phyloP scores from a whole-genome alignment of 495 filamentous ascomycete species.

The Aspergillus leporis region DNA sequence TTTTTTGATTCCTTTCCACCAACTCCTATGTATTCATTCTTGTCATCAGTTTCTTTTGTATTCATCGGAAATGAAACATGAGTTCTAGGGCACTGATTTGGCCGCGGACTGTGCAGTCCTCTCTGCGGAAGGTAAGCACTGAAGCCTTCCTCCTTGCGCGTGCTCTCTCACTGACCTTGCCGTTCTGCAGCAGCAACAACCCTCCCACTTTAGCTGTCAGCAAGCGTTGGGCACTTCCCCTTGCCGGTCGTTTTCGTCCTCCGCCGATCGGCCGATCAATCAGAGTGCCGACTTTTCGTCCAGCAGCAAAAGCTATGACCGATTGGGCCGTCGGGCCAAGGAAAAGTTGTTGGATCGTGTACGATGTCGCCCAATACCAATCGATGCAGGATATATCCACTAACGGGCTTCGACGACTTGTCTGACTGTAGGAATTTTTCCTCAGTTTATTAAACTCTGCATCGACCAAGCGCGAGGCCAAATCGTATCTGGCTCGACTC shows the following conservation, averaged over 20 bases:
- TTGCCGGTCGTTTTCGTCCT: constrained; percentile 23
- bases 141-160: not conserved
- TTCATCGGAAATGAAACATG: constrained; percentile 31
- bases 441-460: constrained; percentile 80
- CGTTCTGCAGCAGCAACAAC: constrained; percentile 21
- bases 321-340: constrained; percentile 47
- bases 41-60: constrained; percentile 10
- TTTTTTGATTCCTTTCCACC: not conserved
- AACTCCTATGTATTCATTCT: constrained; percentile 16
- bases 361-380: constrained; percentile 10
- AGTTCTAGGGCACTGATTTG: constrained; percentile 36
- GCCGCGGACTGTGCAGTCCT: constrained; percentile 36
- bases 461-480: constrained; percentile 87
- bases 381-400: not conserved
- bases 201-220: constrained; percentile 19
- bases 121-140: constrained; percentile 30
- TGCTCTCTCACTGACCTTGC: constrained; percentile 11
- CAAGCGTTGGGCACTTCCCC: constrained; percentile 14
- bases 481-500: constrained; percentile 81
- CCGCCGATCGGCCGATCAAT: constrained; percentile 24
- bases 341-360: constrained; percentile 50
- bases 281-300: constrained; percentile 43
- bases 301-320: constrained; percentile 31
- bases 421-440: constrained; percentile 66
- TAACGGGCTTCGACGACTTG: constrained; percentile 2